phyloP scores from a whole-genome alignment of 371 early-diverging fungal genomes.

The Actinomucor elegans region DNA sequence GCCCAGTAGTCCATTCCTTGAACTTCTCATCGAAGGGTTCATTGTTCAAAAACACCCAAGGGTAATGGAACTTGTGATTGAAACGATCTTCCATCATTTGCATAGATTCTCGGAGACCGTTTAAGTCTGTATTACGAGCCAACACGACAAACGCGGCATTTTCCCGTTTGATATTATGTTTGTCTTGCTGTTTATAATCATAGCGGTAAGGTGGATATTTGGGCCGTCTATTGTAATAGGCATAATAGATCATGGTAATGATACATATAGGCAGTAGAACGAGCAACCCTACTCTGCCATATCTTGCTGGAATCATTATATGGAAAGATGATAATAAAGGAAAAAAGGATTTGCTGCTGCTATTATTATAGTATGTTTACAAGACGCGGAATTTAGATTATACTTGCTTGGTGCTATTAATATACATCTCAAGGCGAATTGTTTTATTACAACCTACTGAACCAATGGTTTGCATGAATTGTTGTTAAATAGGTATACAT shows the following conservation, averaged over 20 bases:
- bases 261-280: constrained; percentile 22
- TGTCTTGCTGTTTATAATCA: constrained; percentile 9
- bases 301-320: constrained; percentile 22
- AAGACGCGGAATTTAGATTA: too few relatives aligned
- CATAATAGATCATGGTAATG: constrained; percentile 13
- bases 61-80: constrained; percentile 72
- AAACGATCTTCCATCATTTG: constrained; percentile 73
- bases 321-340: background rate
- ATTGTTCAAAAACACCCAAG: constrained; percentile 76
- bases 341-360: background rate
- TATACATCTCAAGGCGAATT: too few relatives aligned
- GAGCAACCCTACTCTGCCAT: constrained; percentile 18
- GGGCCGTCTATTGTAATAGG: constrained; percentile 1
- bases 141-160: constrained; percentile 66
- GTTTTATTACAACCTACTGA: too few relatives aligned
- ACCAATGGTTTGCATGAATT: too few relatives aligned
- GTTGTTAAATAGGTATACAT: too few relatives aligned
- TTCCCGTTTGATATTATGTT: constrained; percentile 19
- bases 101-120: constrained; percentile 61
- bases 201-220: constrained; percentile 12
- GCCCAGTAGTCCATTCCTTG: constrained; percentile 41
- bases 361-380: too few relatives aligned
- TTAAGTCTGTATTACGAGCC: constrained; percentile 70
- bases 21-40: constrained; percentile 61
- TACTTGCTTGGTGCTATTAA: too few relatives aligned